Evolutionary conservation across 2,329 filamentous ascomycete species (phyloP), one percentile per base, ranked within the genome.

Genomic region (Paecilomyces variotii): DNA sequence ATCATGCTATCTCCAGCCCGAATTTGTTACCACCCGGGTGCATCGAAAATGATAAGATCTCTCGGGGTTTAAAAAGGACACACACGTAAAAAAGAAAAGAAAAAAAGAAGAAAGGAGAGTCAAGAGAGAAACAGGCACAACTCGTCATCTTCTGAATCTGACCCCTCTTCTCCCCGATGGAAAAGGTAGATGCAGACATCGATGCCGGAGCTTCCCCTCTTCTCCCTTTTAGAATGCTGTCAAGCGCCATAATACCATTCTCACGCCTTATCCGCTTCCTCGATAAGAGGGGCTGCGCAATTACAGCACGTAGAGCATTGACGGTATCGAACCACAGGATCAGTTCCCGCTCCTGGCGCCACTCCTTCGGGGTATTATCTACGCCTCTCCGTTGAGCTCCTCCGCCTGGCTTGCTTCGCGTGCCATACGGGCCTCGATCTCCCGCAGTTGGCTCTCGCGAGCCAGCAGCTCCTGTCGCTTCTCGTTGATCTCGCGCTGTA

Each of bases 401-500:
- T 74, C 72, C 57, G 61, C 58, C 53, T 72, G 67, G 62, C 84
- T 87, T 64, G 87, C 83, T 79, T 96, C 91, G 74, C 92, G 87
- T 73, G 92, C 87, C 93, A 97, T 97, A 72, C 93, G 89, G 63
- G 92, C 93, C 79, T 97, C 93, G 74, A 99, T 97, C 82, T 99
- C 94, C 79, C 94, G 93, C 69, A 99, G 86, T 81, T 99, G 94
- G 72, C 91, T 96, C 82, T 99, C 94, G 77, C 94, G 91, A 65
- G 94, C 94, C 78, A 99, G 76, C 62, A 99, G 84, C 79, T 99
- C 94, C 81, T 99, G 94, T 80, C 94, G 88, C 86, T 99, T 99
- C 85, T 97, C 94, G 80, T 97, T 96, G 82, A 99, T 99, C 80
- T 99, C 94, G 74, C 94, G 90, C 82, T 99, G 94, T 63, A 99